Base-by-base conservation (phyloP, 306 rosid genomes). In the Arachis hypogaea region DNA sequence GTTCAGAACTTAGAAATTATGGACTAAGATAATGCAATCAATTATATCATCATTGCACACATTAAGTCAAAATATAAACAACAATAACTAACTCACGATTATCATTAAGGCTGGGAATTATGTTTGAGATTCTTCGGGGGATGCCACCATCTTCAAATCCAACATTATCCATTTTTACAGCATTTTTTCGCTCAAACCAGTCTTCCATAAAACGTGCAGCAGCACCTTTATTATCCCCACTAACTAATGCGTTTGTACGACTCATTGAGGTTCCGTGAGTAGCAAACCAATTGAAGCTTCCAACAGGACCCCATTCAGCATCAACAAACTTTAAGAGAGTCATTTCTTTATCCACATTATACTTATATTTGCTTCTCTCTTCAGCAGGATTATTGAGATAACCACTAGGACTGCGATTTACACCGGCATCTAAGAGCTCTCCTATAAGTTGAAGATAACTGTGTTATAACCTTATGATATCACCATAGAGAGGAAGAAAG, bases 241-340 rank as follows among this genome's bases (percentile, higher is more conserved):
- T 94, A 68, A 94, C 79, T 63, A 94, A 84, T 38, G 88, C 75
- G 83, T 94, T 94, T 60, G 95, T 84, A 38, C 98, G 96, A 64
- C 97, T 94, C 98, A 94, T 91, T 57, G 98, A 94, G 82, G 98
- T 94, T 74, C 98, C 98, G 69, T 94, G 98, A 80, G 98, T 94
- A 12, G 98, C 90, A 86, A 94, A 91, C 98, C 98, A 94, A 67
- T 84, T 94, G 73, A 94, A 94, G 88, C 93, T 88, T 63, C 98
- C 98, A 5, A 86, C 72, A 54, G 97, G 90, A 75, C 98, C 98
- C 98, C 97, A 88, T 71, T 91, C 83, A 78, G 66, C 81, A 81
- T 92, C 93, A 69, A 89, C 87, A 77, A 94, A 91, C 87, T 94
- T 94, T 41, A 94, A 56, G 69, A 94, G 93, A 43, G 88, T 86